phyloP scores from a whole-genome alignment of 2,329 filamentous ascomycete species.

The Verticillium tricorpus region DNA sequence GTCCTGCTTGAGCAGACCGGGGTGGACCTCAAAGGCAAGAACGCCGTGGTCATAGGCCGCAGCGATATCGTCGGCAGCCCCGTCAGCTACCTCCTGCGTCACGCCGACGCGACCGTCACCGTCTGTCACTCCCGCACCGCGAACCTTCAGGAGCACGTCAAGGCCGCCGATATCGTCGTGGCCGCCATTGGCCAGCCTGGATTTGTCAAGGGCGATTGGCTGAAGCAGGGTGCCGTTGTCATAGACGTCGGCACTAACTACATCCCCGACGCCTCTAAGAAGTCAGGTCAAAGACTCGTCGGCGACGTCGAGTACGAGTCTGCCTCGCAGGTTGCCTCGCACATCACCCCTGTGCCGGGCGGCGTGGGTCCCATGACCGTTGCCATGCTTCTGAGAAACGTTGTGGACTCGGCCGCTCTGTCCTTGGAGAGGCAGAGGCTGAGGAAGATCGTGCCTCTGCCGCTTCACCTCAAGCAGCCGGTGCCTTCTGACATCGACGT shows the following conservation, averaged over 20 bases:
- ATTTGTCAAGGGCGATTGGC: constrained; percentile 91
- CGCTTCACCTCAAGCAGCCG: constrained; percentile 70
- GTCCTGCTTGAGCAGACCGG: constrained; percentile 79
- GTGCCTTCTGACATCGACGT: constrained; percentile 96
- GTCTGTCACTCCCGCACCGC: constrained; percentile 89
- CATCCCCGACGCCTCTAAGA: constrained; percentile 81
- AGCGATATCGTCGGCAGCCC: constrained; percentile 98
- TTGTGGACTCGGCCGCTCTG: constrained; percentile 76
- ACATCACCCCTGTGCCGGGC: constrained; percentile 93
- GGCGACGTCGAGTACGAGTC: constrained; percentile 92
- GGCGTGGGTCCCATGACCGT: constrained; percentile 99
- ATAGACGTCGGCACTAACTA: constrained; percentile 99
- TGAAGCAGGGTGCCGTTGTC: constrained; percentile 91
- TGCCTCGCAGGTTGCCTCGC: constrained; percentile 78
- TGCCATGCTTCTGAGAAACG: constrained; percentile 95
- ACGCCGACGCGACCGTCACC: constrained; percentile 94
- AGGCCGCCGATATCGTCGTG: constrained; percentile 82
- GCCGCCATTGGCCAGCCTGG: constrained; percentile 84
- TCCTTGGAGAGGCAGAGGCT: constrained; percentile 82
- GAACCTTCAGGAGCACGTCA: constrained; percentile 68
- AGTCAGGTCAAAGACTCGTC: constrained; percentile 86
- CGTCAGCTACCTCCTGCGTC: constrained; percentile 91
- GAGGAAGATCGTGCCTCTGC: constrained; percentile 75
- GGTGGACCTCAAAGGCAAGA: constrained; percentile 80
- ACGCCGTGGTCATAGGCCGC: constrained; percentile 87